Evolutionary conservation across 2,329 filamentous ascomycete genomes (phyloP), one percentile per base, ranked within the genome.

Genomic region (Xylaria hypoxylon): DNA sequence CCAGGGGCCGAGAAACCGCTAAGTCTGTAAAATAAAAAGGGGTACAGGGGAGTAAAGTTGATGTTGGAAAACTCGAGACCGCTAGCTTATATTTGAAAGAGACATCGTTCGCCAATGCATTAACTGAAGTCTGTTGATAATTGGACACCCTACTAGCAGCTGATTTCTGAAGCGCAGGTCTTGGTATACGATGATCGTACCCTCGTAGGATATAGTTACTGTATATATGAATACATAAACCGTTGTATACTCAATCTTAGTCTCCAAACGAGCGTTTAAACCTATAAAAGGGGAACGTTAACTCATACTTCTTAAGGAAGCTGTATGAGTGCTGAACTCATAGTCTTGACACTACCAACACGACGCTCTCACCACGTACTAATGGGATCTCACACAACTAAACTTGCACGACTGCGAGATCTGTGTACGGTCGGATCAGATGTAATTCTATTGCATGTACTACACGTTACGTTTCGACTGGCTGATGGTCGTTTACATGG

Each of bases 1-100:
- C 89, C 89, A 15, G 81, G 82, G 0, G 77, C 47, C 5, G 68
- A 70, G 7, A 68, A 62, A 56, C 44, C 62, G 1, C 31, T 24
- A 2, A 65, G 59, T 44, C 66, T 28, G 5, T 62, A 24, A 60
- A 40, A 44, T 17, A 26, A 24, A 11, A 5, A 28, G 15, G n/a
- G 2, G 13, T 13, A 5, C 17, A 35, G 15, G 10, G 17, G 1
- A 8, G n/a, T 8, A 11, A 38, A 38, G n/a, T 17, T 31, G 6
- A 7, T 19, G 10, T n/a, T 33, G 7, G 17, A 31, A 31, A 48
- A n/a, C 35, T n/a, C 11, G 31, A 38, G 7, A 17, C n/a, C 6
- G 15, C 50, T 31, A 38, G 15, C 28, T 19, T 47, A 15, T 28
- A 50, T 24, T 17, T 28, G 13, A 11, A 45, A 13, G 11, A 33